Base-by-base conservation (phyloP, 192 early-diverging fungal genomes). In the Linnemannia hyalina region DNA sequence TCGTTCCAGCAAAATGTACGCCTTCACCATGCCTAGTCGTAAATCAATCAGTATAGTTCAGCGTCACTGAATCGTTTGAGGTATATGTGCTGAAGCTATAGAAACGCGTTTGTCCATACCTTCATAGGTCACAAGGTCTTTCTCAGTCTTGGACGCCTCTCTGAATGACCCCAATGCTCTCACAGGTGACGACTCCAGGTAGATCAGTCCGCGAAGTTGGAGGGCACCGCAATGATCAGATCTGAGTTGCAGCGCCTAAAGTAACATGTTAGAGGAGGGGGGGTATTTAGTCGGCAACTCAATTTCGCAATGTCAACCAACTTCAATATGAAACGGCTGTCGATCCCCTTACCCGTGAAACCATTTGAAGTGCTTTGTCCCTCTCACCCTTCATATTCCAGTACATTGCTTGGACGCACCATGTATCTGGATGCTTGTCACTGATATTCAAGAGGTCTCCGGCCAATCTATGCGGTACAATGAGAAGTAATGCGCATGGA, bases 221-320 rank as follows among this genome's bases (percentile, higher is more conserved):
- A 83, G 81, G 18, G 82, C 76, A 6, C 82, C 77, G 38, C 77
- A 75, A 35, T 83, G 82, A 47, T 57, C 46, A 35, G 82, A 68
- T 18, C 29, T 47, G 18, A 83, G 65, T 41, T 75, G 26, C 0
- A 83, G 54, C 9, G 82, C 82, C 82, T 83, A 71, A 47, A 10
- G 44, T 76, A 7, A 49, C 6, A 18, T 4, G 0, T 23, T 32
- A 29, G 8, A 11, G 26, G 57, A 32, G 15, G 38, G 38, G 38
- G 3, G 20, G 4, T 9, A 47, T 15, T 60, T 44, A 22, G 36
- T 32, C 55, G 3, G 49, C 49, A 18, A 16, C 18, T 52, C 49
- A 26, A 65, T 65, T 65, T 26, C 2, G 55, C 60, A 32, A 65
- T 32, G 13, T 65, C 38, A 32, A 42, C 22, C 23, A 4, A 41